Conservation (phyloP, 768 basidiomycete species). For the Cubamyces sp. region DNA sequence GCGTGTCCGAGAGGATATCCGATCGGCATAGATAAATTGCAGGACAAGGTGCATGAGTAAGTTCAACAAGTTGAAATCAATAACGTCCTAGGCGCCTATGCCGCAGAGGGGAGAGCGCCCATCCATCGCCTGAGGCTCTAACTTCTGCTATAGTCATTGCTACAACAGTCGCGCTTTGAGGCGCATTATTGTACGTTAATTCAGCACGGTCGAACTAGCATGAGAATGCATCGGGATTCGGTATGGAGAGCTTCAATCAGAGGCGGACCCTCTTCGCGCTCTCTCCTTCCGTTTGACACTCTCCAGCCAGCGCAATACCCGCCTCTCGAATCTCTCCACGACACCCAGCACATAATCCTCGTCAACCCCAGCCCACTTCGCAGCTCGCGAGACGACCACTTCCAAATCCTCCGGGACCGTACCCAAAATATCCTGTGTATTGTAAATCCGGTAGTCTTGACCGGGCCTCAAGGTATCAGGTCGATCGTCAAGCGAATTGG, state of each 20-base stretch:
- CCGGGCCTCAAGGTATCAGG: conserved; percentile 50
- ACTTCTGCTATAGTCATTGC: no score
- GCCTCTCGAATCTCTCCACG: conserved; percentile 68
- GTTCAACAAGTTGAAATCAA: no score
- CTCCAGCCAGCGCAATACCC: conserved; percentile 57
- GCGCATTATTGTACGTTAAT: no score
- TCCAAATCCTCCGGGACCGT: conserved; percentile 54
- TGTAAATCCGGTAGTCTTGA: conserved; percentile 64
- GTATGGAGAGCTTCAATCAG: neutral
- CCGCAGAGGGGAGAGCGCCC: no score
- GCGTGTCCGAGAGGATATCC: no score
- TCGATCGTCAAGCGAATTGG: neutral
- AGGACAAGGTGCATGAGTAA: no score
- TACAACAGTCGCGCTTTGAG: no score
- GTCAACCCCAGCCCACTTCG: conserved; percentile 57
- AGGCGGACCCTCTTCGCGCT: neutral
- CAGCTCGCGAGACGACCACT: conserved; percentile 54
- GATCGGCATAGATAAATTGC: no score
- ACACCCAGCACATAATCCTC: conserved; percentile 55
- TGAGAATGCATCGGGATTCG: no score
- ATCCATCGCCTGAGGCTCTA: no score
- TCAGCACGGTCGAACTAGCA: no score
- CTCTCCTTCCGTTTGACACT: conserved; percentile 24
- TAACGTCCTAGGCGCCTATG: no score
- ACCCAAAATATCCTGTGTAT: conserved; percentile 69